phyloP scores from a whole-genome alignment of 768 basidiomycete species.

The Clathrus columnatus region DNA sequence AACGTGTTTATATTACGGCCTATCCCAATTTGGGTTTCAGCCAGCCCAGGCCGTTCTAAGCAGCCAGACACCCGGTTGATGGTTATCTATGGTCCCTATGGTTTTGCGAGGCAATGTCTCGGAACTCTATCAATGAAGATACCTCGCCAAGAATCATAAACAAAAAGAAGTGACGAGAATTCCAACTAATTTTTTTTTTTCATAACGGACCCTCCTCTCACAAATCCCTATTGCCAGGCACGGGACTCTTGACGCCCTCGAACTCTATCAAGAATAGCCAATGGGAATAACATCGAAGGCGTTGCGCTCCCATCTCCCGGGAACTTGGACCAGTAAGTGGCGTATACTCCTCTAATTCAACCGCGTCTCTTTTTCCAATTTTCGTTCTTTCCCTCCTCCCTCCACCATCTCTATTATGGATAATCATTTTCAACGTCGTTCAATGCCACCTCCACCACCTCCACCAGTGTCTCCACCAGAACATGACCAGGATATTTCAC shows the following conservation, averaged over 20 bases:
- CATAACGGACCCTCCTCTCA: neutral
- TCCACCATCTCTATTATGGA: neutral
- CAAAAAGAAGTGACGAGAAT: too few relatives aligned
- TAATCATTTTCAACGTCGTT: neutral
- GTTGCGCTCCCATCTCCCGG: neutral
- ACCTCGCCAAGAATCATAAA: neutral
- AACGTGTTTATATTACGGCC: neutral
- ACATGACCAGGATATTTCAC: neutral
- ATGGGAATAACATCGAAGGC: neutral
- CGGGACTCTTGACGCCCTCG: slow-evolving; percentile 2
- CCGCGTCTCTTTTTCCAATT: neutral
- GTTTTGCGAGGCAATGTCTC: neutral
- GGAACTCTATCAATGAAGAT: neutral
- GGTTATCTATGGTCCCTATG: neutral
- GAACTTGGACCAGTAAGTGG: neutral
- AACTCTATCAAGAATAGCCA: slow-evolving; percentile 2
- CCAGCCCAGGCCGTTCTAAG: neutral
- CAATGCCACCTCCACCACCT: neutral
- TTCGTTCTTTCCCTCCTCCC: neutral
- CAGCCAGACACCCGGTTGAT: neutral
- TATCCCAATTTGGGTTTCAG: neutral
- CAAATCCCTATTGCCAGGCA: slow-evolving; percentile 2
- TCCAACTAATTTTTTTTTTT: neutral
- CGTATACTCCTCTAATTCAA: slow-evolving; percentile 3
- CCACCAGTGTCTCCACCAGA: neutral